A percentile compares a stretch with the other conserved stretches of the same genome.
phyloP scores from a whole-genome alignment of 2,329 filamentous ascomycete species.

The Diaporthe sp. region DNA sequence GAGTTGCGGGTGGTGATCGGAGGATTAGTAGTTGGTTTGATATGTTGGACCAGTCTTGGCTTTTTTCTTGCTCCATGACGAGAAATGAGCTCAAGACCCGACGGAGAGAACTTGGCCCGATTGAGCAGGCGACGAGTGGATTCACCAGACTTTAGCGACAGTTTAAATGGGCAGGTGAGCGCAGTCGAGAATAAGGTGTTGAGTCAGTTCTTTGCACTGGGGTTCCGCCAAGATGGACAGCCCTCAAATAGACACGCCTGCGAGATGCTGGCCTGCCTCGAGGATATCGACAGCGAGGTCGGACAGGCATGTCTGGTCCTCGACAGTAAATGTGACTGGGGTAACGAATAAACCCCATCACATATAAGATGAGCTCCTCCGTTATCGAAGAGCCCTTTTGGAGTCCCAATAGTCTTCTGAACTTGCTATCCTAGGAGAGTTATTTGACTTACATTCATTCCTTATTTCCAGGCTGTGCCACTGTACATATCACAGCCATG shows the following conservation, averaged over 20 bases:
- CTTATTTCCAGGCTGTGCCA: background rate
- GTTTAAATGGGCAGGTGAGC: background rate
- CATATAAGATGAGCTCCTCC: background rate
- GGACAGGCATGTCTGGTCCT: background rate
- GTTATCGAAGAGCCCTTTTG: background rate
- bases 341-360: background rate
- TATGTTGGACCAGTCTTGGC: constrained; percentile 2
- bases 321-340: background rate
- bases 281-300: background rate
- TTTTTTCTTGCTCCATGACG: constrained; percentile 1
- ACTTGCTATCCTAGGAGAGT: background rate
- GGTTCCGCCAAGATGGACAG: background rate
- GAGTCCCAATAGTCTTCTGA: too few relatives aligned
- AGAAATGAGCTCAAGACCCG: background rate
- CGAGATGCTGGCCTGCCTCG: background rate
- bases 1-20: background rate
- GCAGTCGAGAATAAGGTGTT: background rate
- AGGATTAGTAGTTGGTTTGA: background rate
- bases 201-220: constrained; percentile 4
- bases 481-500: constrained; percentile 25
- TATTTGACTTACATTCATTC: background rate
- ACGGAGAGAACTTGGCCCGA: background rate
- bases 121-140: background rate
- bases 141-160: background rate
- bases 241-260: background rate